Evolutionary conservation across 345 rosid genomes (phyloP).

Genomic region (Atalantia buxifolia): DNA sequence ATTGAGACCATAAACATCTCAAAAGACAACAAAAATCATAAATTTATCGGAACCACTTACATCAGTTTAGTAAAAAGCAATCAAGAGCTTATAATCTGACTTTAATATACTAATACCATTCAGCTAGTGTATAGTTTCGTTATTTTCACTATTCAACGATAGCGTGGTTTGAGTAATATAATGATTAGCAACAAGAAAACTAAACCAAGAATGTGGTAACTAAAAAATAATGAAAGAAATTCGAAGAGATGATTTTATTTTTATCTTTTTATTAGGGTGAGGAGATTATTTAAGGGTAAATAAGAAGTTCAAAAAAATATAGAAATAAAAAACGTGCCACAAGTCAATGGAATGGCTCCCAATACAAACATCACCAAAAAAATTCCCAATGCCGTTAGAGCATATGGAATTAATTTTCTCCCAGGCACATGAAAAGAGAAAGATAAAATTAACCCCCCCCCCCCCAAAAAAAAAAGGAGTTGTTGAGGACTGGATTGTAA

Average conservation of each 20-base stretch:
- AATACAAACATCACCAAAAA: background rate
- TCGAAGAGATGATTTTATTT: background rate
- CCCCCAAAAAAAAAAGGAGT: background rate
- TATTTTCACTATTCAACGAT: too few relatives aligned
- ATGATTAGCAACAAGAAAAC: background rate
- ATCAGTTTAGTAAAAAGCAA: too few relatives aligned
- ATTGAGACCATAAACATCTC: too few relatives aligned
- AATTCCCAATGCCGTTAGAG: background rate
- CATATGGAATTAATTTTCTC: background rate
- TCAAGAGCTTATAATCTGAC: too few relatives aligned
- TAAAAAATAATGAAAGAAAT: background rate
- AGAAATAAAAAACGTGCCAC: background rate
- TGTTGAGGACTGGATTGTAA: background rate
- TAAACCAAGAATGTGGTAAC: background rate
- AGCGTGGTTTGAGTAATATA: background rate
- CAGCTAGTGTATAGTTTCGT: too few relatives aligned
- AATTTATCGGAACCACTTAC: too few relatives aligned
- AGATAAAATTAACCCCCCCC: background rate
- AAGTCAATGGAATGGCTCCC: conserved; percentile 3
- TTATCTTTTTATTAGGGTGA: too few relatives aligned
- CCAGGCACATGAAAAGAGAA: background rate
- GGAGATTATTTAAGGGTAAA: too few relatives aligned
- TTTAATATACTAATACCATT: too few relatives aligned
- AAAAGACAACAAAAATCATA: too few relatives aligned
- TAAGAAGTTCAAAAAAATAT: too few relatives aligned